Percentiles rank a stretch among this genome's conserved stretches.
Evolutionary conservation across 208 protist species (phyloP).

Genomic region (Tritrichomonas foetus): DNA sequence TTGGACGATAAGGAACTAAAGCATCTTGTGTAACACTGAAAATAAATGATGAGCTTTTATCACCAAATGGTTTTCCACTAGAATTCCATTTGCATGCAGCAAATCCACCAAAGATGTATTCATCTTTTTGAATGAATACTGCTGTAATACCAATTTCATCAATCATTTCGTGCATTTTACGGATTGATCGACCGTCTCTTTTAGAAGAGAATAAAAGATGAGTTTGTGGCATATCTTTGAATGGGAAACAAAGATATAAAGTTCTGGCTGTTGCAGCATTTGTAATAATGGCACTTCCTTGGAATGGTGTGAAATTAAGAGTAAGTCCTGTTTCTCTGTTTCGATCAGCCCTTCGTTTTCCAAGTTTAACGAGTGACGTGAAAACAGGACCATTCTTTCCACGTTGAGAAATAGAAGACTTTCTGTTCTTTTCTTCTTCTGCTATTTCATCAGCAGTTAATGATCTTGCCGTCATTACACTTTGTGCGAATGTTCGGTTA

Average conservation of each 20-base stretch:
- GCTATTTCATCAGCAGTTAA: too few species aligned
- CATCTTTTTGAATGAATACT: neutral
- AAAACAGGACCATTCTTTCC: neutral
- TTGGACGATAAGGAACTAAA: neutral
- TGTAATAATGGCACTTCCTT: neutral
- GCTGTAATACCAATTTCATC: neutral
- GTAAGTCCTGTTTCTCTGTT: neutral
- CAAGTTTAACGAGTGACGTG: neutral
- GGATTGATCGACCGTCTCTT: neutral
- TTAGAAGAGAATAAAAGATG: neutral
- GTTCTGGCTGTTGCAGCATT: neutral
- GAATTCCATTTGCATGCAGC: conserved; percentile 16
- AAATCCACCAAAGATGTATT: neutral
- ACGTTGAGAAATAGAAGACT: neutral
- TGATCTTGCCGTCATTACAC: neutral
- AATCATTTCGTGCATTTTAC: conserved; percentile 2
- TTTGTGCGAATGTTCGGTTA: neutral
- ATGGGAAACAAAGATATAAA: conserved; percentile 30
- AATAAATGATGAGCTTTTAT: neutral
- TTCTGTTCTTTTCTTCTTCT: neutral
- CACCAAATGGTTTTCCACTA: neutral
- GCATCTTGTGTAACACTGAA: neutral
- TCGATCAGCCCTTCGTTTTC: neutral
- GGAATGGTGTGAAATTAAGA: neutral
- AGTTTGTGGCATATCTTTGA: neutral